Evolutionary conservation across 768 basidiomycete species (phyloP), one percentile per base, ranked within the genome.

Genomic region (Pleurotus tuber-regium): DNA sequence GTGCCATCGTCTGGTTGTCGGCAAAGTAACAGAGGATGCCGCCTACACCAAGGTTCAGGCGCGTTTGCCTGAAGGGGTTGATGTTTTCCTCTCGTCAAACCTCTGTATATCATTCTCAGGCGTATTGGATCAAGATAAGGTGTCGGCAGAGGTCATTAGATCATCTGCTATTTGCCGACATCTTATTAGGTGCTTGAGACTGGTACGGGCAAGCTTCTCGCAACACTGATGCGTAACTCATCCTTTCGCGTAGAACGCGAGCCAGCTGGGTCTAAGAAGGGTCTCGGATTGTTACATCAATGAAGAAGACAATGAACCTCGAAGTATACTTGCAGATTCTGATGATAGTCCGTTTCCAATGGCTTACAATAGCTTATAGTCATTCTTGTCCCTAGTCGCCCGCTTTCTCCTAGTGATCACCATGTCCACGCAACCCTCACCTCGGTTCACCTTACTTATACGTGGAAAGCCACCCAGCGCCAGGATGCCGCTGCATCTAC

Each of bases 71-170:
- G 66, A 68, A 10, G 61, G 67, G 36, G 60, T 84, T 24, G 80
- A 84, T 60, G 70, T 86, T 19, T 59, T 78, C 30, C 67, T 78
- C 41, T 63, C 73, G 30, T 75, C 82, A 5, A 72, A 75, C 60
- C 57, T 89, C 33, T 57, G 70, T 25, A 60, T 90, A 52, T 68
- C 78, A 10, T 59, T 89, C 55, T 72, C 78, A 52, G 87, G 85
- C 33, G 66, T 67, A 26, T 56, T 80, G 25, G 74, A 88, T 59
- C 70, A 74, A 50, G 63, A 56, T 43, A 56, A 61, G 52, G 65
- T 83, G 23, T 54, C 72, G 26, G 56, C 71, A 16, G 57, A 65
- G 28, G 68, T 67, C n/a, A 59, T 89, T 19, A 54, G 62, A 51
- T 56, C 60, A 14, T 89, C 87, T 24, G 75, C 74, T 24, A 68